Evolutionary conservation across 495 filamentous ascomycete species (phyloP).

Genomic region (Annulohypoxylon bovei): DNA sequence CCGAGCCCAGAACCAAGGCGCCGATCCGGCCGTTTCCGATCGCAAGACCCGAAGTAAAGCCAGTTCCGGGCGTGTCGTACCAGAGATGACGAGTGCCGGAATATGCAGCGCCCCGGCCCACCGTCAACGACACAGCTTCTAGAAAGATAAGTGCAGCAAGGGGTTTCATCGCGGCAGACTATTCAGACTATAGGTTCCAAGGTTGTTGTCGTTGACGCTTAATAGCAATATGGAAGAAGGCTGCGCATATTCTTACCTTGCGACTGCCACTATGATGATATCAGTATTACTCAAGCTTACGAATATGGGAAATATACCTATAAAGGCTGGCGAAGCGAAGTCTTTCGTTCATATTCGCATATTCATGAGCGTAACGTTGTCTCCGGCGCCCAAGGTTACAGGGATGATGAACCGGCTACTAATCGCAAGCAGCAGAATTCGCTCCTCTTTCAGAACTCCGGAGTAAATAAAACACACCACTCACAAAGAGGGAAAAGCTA

Average conservation of each 20-base stretch:
- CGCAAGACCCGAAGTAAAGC: not conserved
- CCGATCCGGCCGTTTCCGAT: not conserved
- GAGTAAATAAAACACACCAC: not conserved
- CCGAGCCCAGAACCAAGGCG: not conserved
- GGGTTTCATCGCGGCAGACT: not conserved
- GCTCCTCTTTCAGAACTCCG: not conserved
- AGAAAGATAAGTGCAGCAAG: not conserved
- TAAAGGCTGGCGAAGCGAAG: no score
- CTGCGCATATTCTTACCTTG: not conserved
- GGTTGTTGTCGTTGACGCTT: no score
- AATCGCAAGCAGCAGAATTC: not conserved
- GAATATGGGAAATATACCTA: no score
- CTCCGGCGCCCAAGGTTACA: not conserved
- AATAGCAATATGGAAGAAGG: not conserved
- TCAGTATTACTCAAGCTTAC: no score
- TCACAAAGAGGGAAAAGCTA: no score
- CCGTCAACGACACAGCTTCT: not conserved
- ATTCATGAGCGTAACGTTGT: not conserved
- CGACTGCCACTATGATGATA: not conserved
- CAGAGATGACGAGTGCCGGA: not conserved
- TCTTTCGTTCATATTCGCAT: not conserved
- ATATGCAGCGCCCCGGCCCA: not conserved
- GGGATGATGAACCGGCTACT: not conserved
- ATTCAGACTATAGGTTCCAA: not conserved
- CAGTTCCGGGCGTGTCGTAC: not conserved